Conservation (phyloP, 2,329 filamentous ascomycete genomes). For the Penicillium sp. region DNA sequence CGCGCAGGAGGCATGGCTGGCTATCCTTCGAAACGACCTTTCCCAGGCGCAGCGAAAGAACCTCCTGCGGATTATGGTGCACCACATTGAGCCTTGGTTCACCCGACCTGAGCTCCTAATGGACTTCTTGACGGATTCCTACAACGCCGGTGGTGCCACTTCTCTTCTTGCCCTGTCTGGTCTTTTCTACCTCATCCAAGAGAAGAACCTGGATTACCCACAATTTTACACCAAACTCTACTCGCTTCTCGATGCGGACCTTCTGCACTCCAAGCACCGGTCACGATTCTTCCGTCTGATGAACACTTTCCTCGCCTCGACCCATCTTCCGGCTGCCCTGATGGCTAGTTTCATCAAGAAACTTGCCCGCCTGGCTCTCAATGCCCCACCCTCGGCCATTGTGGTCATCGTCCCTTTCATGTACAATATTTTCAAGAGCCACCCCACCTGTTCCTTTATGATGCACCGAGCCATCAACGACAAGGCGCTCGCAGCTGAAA, state of each 20-base stretch:
- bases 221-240: conserved; percentile 94
- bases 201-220: conserved; percentile 94
- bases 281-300: conserved; percentile 90
- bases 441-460: conserved; percentile 94
- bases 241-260: conserved; percentile 78
- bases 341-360: conserved; percentile 96
- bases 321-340: conserved; percentile 85
- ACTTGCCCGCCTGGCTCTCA: conserved; percentile 79
- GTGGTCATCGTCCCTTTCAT: conserved; percentile 89
- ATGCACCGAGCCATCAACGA: conserved; percentile 74
- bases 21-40: conserved; percentile 66
- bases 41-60: conserved; percentile 74
- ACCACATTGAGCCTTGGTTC: conserved; percentile 86
- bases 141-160: conserved; percentile 80
- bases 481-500: conserved; percentile 55
- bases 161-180: conserved; percentile 87
- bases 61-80: conserved; percentile 72
- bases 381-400: conserved; percentile 84
- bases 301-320: conserved; percentile 85
- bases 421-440: conserved; percentile 89
- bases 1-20: conserved; percentile 84
- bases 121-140: conserved; percentile 95
- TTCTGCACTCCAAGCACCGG: conserved; percentile 91
- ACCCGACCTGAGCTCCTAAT: conserved; percentile 82
- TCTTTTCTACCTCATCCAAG: conserved; percentile 89